phyloP scores from a whole-genome alignment of 1,139 yeast species.

The Taiozyma sp. region DNA sequence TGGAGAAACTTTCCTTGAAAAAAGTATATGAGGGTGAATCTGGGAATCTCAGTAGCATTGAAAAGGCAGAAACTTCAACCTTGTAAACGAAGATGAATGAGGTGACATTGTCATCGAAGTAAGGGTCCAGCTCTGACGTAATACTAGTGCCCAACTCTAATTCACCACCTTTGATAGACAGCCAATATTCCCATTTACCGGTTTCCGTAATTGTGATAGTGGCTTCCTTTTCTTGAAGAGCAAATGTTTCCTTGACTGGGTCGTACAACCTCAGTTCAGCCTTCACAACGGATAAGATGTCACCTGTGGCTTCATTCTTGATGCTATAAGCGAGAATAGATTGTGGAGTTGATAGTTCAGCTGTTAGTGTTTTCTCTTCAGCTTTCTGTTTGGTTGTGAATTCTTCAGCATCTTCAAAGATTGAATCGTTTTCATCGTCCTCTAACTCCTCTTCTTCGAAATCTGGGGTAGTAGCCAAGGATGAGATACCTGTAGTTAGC shows the following conservation, averaged over 20 bases:
- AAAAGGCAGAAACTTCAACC: conserved; percentile 35
- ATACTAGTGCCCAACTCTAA: conserved; percentile 39
- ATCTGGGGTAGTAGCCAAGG: conserved; percentile 2
- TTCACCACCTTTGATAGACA: conserved; percentile 36
- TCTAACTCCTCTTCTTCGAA: conserved; percentile 16
- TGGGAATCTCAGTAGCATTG: conserved; percentile 60
- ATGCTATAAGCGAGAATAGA: neutral
- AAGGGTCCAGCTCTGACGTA: conserved; percentile 52
- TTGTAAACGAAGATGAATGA: conserved; percentile 63
- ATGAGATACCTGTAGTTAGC: conserved; percentile 4
- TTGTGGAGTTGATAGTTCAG: neutral
- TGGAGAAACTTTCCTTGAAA: conserved; percentile 50
- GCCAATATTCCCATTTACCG: conserved; percentile 48
- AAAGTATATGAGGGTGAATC: conserved; percentile 34
- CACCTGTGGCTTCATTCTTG: conserved; percentile 14
- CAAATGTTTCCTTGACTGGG: conserved; percentile 44
- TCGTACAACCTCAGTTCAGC: conserved; percentile 56
- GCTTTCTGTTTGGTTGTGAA: neutral
- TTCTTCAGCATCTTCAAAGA: conserved; percentile 30
- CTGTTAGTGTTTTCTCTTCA: conserved; percentile 1
- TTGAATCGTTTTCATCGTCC: conserved; percentile 21
- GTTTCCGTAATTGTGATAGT: conserved; percentile 38
- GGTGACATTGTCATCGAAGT: conserved; percentile 49
- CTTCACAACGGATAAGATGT: conserved; percentile 13
- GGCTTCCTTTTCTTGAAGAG: conserved; percentile 33